Conservation (phyloP, 202 grass and related monocot species). For the Bolboschoenoplectus hybrid region DNA sequence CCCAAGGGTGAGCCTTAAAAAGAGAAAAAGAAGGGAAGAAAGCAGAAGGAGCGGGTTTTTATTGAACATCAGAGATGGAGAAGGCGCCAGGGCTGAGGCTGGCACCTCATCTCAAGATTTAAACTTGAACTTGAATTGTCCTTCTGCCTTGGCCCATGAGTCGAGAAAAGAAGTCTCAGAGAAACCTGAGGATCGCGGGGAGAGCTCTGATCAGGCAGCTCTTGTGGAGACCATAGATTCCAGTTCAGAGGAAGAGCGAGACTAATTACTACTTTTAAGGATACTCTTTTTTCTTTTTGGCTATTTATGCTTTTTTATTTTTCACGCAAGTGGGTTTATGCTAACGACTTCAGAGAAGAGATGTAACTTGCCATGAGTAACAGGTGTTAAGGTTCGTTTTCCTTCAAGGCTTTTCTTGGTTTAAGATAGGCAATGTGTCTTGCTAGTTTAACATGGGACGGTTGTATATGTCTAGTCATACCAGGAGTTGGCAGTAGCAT, state of each 20-base stretch:
- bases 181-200: slow-evolving; percentile 6
- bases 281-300: background rate
- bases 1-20: slow-evolving; percentile 74
- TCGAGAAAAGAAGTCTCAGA: slow-evolving; percentile 26
- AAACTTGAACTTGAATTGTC: slow-evolving; percentile 37
- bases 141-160: background rate
- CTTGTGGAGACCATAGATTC: slow-evolving; percentile 7
- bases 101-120: background rate
- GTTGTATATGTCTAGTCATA: slow-evolving; percentile 27
- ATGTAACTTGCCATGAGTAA: slow-evolving; percentile 2
- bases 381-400: slow-evolving; percentile 24
- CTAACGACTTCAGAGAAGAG: slow-evolving; percentile 17
- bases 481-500: slow-evolving; percentile 4
- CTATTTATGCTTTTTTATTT: slow-evolving; percentile 3
- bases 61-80: background rate
- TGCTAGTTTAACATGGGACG: slow-evolving; percentile 23
- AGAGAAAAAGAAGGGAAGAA: slow-evolving; percentile 45
- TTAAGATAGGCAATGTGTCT: slow-evolving; percentile 18
- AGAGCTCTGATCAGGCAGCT: background rate
- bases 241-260: slow-evolving; percentile 31
- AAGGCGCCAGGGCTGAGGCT: background rate
- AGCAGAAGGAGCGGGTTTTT: slow-evolving; percentile 19
- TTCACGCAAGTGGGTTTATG: background rate
- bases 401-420: slow-evolving; percentile 6
- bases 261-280: slow-evolving; percentile 19